phyloP scores from a whole-genome alignment of 495 filamentous ascomycete species.

The Parathielavia appendiculata region DNA sequence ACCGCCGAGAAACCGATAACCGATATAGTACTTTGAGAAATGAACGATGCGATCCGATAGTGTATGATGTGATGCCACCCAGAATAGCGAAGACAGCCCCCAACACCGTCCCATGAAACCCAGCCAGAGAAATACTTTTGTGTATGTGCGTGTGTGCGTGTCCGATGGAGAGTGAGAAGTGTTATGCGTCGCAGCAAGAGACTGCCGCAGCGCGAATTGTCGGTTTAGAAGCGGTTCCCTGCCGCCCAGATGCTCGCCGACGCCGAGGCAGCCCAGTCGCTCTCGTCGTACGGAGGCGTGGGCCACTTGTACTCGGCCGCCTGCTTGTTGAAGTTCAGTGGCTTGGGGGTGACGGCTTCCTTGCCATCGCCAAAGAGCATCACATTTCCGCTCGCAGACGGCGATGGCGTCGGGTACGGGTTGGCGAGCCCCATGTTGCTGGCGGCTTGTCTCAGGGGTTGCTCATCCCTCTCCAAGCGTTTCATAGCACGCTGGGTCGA shows the following conservation, averaged over 20 bases:
- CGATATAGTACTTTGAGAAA: conserved; percentile 3
- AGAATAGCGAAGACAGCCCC: conserved; percentile 5
- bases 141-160: conserved; percentile 1
- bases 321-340: conserved; percentile 48
- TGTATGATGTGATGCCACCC: conserved; percentile 20
- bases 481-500: conserved; percentile 48
- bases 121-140: conserved; percentile 16
- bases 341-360: conserved; percentile 57
- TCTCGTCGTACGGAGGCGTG: conserved; percentile 87
- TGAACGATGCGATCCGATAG: conserved; percentile 17
- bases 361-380: conserved; percentile 63
- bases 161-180: conserved; percentile 10
- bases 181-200: conserved; percentile 10
- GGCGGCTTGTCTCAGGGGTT: conserved; percentile 49
- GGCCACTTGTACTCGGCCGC: conserved; percentile 72
- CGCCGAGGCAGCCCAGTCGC: conserved; percentile 80
- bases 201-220: conserved; percentile 1
- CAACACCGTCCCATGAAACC: conserved; percentile 23
- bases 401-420: conserved; percentile 87
- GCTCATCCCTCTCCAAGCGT: conserved; percentile 46
- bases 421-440: conserved; percentile 61
- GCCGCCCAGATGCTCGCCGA: conserved; percentile 71
- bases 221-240: conserved; percentile 49
- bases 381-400: conserved; percentile 73
- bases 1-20: conserved; percentile 7